phyloP scores from a whole-genome alignment of 768 basidiomycete species.

The Pluteus cervinus region DNA sequence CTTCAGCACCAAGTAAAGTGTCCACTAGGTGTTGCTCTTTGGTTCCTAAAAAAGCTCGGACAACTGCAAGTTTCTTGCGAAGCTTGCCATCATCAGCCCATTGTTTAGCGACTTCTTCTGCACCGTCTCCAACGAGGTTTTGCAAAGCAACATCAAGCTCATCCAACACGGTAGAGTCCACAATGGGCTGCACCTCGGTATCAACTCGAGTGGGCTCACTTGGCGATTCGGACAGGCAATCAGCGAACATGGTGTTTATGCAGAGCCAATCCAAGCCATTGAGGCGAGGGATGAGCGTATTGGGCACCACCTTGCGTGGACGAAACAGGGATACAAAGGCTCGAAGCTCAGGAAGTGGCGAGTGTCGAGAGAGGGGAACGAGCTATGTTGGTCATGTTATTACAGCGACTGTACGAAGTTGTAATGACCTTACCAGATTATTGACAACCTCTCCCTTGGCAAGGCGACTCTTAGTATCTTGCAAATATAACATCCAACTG shows the following conservation, averaged over 20 bases:
- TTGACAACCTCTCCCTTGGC: conserved; percentile 38
- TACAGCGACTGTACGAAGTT: neutral
- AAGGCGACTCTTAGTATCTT: conserved; percentile 34
- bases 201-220: no score
- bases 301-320: conserved; percentile 73
- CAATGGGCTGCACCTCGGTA: conserved; percentile 7
- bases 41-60: conserved; percentile 3
- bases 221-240: conserved; percentile 39
- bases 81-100: conserved; percentile 51
- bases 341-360: conserved; percentile 80
- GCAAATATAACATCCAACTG: conserved; percentile 45
- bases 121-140: conserved; percentile 60
- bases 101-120: conserved; percentile 35
- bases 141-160: conserved; percentile 49
- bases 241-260: conserved; percentile 63
- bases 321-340: conserved; percentile 77
- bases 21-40: no score
- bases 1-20: no score
- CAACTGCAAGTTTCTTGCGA: conserved; percentile 30
- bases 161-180: conserved; percentile 15
- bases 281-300: conserved; percentile 55
- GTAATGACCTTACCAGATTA: conserved; percentile 49
- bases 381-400: conserved; percentile 37
- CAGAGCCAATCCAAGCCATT: conserved; percentile 65
- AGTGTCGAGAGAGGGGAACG: conserved; percentile 82